Conservation (phyloP, 352 stramenopile genomes). For the Globisporangium ultimum region DNA sequence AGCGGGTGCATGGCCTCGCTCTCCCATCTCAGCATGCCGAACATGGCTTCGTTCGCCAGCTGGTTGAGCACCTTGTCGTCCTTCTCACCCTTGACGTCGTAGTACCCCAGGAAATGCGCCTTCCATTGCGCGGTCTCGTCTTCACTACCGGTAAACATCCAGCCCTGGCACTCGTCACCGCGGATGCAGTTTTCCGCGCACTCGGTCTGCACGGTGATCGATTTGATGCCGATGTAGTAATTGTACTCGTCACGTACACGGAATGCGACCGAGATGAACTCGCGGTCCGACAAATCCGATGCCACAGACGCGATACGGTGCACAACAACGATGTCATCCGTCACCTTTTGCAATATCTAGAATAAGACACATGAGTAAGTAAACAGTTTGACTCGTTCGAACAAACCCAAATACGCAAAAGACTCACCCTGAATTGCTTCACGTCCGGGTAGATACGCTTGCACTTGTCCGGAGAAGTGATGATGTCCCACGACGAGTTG, state of each 20-base stretch:
- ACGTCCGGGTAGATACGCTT: constrained; percentile 84
- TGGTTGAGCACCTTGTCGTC: constrained; percentile 84
- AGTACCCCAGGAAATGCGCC: constrained; percentile 76
- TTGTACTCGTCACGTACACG: constrained; percentile 68
- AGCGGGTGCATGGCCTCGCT: constrained; percentile 81
- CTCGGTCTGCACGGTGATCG: constrained; percentile 67
- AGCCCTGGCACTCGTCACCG: constrained; percentile 77
- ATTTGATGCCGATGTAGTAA: constrained; percentile 79
- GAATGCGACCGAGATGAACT: constrained; percentile 80
- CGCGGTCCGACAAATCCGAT: constrained; percentile 67
- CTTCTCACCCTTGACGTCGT: constrained; percentile 82
- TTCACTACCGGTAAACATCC: constrained; percentile 77
- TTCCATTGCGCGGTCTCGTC: constrained; percentile 71
- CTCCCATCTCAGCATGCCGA: constrained; percentile 83
- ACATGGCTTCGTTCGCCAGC: constrained; percentile 82
- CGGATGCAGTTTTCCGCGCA: constrained; percentile 75
- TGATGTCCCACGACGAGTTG: constrained; percentile 78
- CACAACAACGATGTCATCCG: constrained; percentile 78
- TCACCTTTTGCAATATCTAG: constrained; percentile 79
- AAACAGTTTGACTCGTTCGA: not conserved
- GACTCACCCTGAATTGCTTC: constrained; percentile 72
- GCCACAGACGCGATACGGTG: constrained; percentile 74
- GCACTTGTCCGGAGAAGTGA: constrained; percentile 78
- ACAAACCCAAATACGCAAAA: not conserved
- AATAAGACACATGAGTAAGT: not conserved